Evolutionary conservation across 352 stramenopile species (phyloP), one percentile per base, ranked within the genome.

Genomic region (Globisporangium cederbergense): DNA sequence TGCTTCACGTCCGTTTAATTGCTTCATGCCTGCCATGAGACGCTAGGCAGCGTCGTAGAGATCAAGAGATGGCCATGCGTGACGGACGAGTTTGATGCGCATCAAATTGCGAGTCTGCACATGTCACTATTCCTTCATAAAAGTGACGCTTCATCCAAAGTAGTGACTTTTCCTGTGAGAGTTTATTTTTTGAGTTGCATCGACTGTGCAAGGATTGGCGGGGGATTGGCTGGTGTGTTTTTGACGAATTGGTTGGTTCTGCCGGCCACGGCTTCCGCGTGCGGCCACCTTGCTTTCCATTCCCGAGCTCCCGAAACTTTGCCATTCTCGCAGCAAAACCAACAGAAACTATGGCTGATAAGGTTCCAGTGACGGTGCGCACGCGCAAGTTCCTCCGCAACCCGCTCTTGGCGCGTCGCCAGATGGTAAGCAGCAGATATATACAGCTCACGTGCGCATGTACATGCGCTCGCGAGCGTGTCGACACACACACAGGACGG

Each of bases 331-430:
- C 65, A 71, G 60, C 60, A 67, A 73, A 71, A 74, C 71, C 67
- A 81, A 84, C 76, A 76, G 81, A 82, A 89, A 94, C 81, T 74
- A 97, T 97, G 90, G 81, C 88, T 88, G 88, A 95, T 74, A 94
- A 96, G 79, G 79, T 86, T 75, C 88, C 95, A 74, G 97, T 99
- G 75, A 98, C 97, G 65, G 96, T 99, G 71, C 97, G 98, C 81
- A 99, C 97, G 72, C 95, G 97, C 79, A 99, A 99, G 90, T 99
- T 99, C 86, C 94, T 99, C 72, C 86, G 93, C 76, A 99, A 99
- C 90, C 90, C 93, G 58, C 94, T 99, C 68, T 86, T 99, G 65
- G 83, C 93, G 67, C 86, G 97, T 76, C 97, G 96, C 76, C 97
- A 99, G 93, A 98, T 99, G 83, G 89, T 98, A 93, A 75, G 74